Evolutionary conservation across 75 land plant species (phyloP).

Genomic region (Ceratopteris richardii): DNA sequence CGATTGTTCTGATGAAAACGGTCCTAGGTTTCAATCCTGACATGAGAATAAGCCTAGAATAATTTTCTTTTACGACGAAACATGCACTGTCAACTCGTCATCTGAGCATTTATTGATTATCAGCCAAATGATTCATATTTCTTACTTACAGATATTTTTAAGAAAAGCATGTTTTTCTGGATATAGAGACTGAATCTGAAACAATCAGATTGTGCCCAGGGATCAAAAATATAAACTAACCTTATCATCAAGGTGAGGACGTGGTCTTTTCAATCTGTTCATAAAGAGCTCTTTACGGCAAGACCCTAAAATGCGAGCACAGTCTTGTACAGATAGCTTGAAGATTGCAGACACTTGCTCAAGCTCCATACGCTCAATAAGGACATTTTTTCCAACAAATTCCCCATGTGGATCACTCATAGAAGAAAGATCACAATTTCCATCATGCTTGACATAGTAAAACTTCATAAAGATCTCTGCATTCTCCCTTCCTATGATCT

Average conservation of each 20-base stretch:
- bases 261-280: constrained; percentile 55
- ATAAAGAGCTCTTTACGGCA: constrained; percentile 63
- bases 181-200: too few species aligned
- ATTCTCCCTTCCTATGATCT: constrained; percentile 61
- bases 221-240: too few species aligned
- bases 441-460: constrained; percentile 81
- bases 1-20: too few species aligned
- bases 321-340: constrained; percentile 41
- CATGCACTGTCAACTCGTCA: too few species aligned
- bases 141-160: too few species aligned
- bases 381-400: constrained; percentile 82
- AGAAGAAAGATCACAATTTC: constrained; percentile 90
- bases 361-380: constrained; percentile 50
- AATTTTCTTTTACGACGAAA: too few species aligned
- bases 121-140: too few species aligned
- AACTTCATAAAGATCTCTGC: constrained; percentile 65
- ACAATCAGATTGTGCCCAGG: too few species aligned
- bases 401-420: constrained; percentile 98
- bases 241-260: constrained; percentile 98
- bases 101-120: too few species aligned
- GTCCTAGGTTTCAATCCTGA: too few species aligned
- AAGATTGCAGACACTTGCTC: constrained; percentile 56
- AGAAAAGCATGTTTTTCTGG: too few species aligned
- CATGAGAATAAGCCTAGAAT: too few species aligned
- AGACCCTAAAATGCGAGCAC: constrained; percentile 45